Base-by-base conservation (phyloP, 2,329 filamentous ascomycete genomes). In the Arthroderma uncinatum region DNA sequence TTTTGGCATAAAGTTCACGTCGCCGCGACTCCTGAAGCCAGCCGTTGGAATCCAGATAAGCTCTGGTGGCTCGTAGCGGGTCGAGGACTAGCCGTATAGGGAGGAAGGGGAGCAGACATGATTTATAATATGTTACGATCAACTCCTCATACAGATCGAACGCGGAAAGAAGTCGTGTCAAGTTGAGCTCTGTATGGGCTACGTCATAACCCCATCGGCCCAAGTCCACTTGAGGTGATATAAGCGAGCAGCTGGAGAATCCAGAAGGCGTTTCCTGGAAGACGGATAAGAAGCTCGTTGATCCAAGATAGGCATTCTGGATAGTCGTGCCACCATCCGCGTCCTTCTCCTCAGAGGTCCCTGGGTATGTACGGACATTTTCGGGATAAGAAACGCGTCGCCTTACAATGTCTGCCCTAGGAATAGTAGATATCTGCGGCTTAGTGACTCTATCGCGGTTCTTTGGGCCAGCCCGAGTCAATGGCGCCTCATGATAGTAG, bases 11-110 rank as follows among this genome's bases (percentile, higher is more conserved):
- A 3, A 56, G 37, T 6, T 61, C 59, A n/a, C 62, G 33, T 53
- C 58, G 34, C 34, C 57, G 30, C 47, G 37, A 57, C 9, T 62
- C 61, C n/a, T 50, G 54, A 42, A 56, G 30, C 40, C 39, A 53
- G 9, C 57, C 53, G 21, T 53, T 48, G 53, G 53, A 34, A 10
- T 60, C 56, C 37, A 62, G 55, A 25, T 61, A 59, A n/a, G 44
- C 42, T 19, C 55, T 57, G 8, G 67, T 53, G 53, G 56, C 62
- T 40, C 28, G 64, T 42, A 74, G 63, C 4, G 67, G 64, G 37
- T 70, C 66, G 3, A 71, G 58, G 4, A 71, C 62, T 0, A 75
- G 61, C 28, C 69, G 67, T 1, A 66, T 65, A 1, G 73, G 66
- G 25, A 75, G 21, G 30, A 60, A 34, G 16, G 53, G 54, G 36